These are phyloP conservation scores for Pseudogymnoascus sp. DNA, from an alignment of 2,329 filamentous ascomycete genomes.

Conservation along the genomic window DNA sequence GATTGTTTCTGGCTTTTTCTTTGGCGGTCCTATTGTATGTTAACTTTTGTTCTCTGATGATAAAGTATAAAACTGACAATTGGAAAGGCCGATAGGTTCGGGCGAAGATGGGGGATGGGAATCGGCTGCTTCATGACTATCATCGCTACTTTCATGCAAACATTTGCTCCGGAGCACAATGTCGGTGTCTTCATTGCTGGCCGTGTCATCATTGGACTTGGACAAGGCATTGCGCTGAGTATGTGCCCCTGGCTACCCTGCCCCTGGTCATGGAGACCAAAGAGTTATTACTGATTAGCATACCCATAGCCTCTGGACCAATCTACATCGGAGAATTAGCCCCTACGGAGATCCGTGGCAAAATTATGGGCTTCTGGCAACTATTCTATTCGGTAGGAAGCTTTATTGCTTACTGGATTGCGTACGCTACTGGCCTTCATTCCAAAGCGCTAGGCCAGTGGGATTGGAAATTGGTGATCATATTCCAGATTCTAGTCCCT, in stretches of 20 bases:
- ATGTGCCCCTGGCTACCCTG: constrained; percentile 20
- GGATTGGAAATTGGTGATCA: constrained; percentile 67
- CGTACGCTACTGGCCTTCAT: constrained; percentile 54
- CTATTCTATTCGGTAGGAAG: constrained; percentile 59
- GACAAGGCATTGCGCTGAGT: constrained; percentile 61
- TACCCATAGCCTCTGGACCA: constrained; percentile 49
- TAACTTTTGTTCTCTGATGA: constrained; percentile 8
- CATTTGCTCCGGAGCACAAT: constrained; percentile 53
- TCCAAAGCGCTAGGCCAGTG: constrained; percentile 53
- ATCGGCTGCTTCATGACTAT: constrained; percentile 58
- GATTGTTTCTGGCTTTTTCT: constrained; percentile 62
- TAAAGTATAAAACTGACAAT: neutral
- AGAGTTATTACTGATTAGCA: constrained; percentile 13
- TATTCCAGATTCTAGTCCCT: constrained; percentile 64
- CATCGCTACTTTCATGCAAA: constrained; percentile 61
- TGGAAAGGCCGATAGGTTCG: constrained; percentile 47
- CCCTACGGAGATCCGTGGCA: constrained; percentile 56
- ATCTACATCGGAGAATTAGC: constrained; percentile 66
- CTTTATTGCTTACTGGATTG: constrained; percentile 60
- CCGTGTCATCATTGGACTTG: constrained; percentile 61
- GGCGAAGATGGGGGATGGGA: constrained; percentile 59
- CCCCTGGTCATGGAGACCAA: neutral
- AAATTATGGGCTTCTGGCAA: constrained; percentile 65
- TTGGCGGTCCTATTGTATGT: constrained; percentile 52
- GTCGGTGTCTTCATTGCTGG: constrained; percentile 62